Percentiles rank a stretch among this genome's conserved stretches.
These are phyloP conservation scores for Melaleuca alternifolia DNA, from an alignment of 345 rosid species.

Conservation along the genomic window DNA sequence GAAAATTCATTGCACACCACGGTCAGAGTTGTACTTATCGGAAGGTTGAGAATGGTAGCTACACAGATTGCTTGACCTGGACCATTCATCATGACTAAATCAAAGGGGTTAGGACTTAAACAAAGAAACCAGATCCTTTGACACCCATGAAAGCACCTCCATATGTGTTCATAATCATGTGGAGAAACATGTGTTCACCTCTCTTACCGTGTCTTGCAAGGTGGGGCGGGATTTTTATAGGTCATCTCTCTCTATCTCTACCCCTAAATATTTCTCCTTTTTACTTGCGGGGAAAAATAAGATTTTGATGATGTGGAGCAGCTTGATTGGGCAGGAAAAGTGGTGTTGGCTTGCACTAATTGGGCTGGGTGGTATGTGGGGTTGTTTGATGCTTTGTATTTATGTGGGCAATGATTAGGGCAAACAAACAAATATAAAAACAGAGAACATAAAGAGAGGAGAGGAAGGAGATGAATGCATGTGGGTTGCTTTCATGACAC, in stretches of 20 bases:
- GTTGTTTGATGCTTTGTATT: neutral
- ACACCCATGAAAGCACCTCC: neutral
- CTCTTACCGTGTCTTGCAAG: slow-evolving; percentile 21
- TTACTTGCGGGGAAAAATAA: neutral
- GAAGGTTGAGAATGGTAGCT: neutral
- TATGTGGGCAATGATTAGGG: slow-evolving; percentile 7
- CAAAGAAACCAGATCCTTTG: neutral
- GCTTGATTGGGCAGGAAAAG: neutral
- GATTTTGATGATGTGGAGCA: neutral
- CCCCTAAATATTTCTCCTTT: neutral
- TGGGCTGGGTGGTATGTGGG: neutral
- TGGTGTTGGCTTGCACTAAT: slow-evolving; percentile 1
- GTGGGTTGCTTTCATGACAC: neutral
- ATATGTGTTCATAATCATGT: neutral
- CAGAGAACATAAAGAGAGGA: neutral
- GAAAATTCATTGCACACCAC: neutral
- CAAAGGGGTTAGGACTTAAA: neutral
- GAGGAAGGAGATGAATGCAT: neutral
- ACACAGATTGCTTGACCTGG: neutral
- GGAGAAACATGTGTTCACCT: neutral
- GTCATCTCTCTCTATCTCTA: neutral
- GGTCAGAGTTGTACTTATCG: neutral
- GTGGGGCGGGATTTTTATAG: neutral
- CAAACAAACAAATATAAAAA: neutral
- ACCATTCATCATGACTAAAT: neutral